Percentiles rank a stretch among this genome's conserved stretches.
These are phyloP conservation scores for Ballota nigra DNA, from an alignment of 257 asterid genomes.

Conservation along the genomic window DNA sequence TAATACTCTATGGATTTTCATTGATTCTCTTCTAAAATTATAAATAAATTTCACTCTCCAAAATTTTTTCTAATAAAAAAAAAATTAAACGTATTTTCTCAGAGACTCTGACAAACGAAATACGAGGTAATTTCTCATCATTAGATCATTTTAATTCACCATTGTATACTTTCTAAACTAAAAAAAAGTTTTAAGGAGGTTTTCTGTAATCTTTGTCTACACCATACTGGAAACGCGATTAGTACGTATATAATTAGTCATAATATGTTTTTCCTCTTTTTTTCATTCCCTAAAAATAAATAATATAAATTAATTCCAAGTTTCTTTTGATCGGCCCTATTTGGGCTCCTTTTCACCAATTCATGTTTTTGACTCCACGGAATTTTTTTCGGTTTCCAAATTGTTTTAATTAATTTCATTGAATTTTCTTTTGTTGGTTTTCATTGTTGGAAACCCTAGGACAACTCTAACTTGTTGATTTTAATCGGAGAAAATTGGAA, in stretches of 20 bases:
- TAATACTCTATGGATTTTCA: no score
- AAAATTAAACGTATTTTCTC: no score
- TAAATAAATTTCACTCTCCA: no score
- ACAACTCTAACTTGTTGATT: background rate
- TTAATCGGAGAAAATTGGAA: background rate
- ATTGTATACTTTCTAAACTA: background rate
- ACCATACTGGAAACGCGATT: background rate
- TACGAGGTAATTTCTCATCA: background rate
- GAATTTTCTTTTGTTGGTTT: background rate
- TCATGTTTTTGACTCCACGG: background rate
- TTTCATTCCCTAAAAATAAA: background rate
- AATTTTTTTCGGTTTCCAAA: no score
- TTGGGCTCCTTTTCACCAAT: background rate
- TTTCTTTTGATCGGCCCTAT: background rate
- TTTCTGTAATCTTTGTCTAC: background rate
- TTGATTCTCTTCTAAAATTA: no score
- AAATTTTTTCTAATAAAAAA: no score
- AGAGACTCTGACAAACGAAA: no score
- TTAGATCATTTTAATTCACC: background rate
- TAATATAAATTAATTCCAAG: background rate
- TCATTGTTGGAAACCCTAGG: constrained; percentile 23
- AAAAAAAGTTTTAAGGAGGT: background rate
- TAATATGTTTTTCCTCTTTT: background rate
- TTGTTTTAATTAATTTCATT: background rate
- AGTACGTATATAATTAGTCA: background rate